A percentile compares a stretch with the other conserved stretches of the same genome.
phyloP scores from a whole-genome alignment of 192 early-diverging fungal genomes.

The Chytriomyces confervae region DNA sequence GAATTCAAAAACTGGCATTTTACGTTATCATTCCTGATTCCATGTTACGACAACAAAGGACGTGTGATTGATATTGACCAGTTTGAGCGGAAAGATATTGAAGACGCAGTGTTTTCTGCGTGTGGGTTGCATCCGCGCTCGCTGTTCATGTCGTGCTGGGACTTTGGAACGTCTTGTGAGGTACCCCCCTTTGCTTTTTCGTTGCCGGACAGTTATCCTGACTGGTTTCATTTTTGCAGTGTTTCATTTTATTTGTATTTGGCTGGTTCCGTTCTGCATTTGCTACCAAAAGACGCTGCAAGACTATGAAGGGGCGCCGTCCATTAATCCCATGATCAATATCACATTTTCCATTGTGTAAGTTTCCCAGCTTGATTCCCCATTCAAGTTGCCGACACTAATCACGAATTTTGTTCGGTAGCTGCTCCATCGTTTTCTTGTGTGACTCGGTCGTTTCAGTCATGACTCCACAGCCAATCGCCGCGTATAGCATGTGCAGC shows the following conservation, averaged over 20 bases:
- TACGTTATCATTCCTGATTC: slow-evolving; percentile 8
- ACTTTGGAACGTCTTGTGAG: slow-evolving; percentile 13
- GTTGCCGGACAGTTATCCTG: background rate
- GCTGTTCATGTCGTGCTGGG: slow-evolving; percentile 15
- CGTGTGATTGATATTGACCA: slow-evolving; percentile 1
- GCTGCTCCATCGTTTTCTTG: slow-evolving; percentile 7
- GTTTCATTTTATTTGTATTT: slow-evolving; percentile 5
- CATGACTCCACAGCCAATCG: background rate
- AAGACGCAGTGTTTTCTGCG: slow-evolving; percentile 10
- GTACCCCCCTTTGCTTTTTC: background rate
- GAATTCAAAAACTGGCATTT: slow-evolving; percentile 8
- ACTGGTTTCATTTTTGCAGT: slow-evolving; percentile 5
- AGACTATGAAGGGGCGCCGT: background rate
- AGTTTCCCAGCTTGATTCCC: too few species aligned
- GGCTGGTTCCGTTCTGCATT: slow-evolving; percentile 28
- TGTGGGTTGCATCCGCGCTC: slow-evolving; percentile 29
- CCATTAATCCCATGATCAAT: too few species aligned
- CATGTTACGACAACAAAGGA: slow-evolving; percentile 24
- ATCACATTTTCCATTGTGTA: background rate
- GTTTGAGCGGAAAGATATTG: slow-evolving; percentile 24
- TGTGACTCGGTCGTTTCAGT: slow-evolving; percentile 9
- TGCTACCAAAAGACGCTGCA: slow-evolving; percentile 6
- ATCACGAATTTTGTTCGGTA: background rate
- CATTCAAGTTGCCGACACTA: too few species aligned
- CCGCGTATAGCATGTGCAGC: slow-evolving; percentile 21